These are phyloP conservation scores for Stachybotrys chartarum DNA, from an alignment of 2,329 filamentous ascomycete genomes.

Conservation along the genomic window DNA sequence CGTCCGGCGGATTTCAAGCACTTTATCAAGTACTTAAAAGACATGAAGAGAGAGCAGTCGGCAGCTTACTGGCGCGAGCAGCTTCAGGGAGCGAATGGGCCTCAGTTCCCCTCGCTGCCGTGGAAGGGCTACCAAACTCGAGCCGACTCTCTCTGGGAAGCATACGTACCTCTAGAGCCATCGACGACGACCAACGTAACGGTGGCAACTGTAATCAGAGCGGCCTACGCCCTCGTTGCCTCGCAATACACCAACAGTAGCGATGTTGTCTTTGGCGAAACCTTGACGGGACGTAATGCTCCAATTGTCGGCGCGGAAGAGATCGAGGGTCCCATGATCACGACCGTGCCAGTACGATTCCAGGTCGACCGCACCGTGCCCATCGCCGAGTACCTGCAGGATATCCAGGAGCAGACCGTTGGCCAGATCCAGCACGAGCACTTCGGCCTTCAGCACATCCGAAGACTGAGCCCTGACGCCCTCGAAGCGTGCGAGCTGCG, in stretches of 20 bases:
- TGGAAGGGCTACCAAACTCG: slow-evolving; percentile 39
- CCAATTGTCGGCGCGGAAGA: slow-evolving; percentile 40
- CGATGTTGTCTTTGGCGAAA: slow-evolving; percentile 53
- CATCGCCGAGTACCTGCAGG: slow-evolving; percentile 44
- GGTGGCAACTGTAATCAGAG: slow-evolving; percentile 48
- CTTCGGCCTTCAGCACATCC: slow-evolving; percentile 52
- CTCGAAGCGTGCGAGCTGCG: slow-evolving; percentile 49
- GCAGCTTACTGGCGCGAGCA: slow-evolving; percentile 40
- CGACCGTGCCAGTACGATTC: slow-evolving; percentile 50
- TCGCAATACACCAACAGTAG: slow-evolving; percentile 43
- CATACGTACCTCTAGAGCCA: slow-evolving; percentile 35
- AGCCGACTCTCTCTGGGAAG: slow-evolving; percentile 45
- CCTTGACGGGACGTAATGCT: slow-evolving; percentile 48
- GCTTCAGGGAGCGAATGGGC: slow-evolving; percentile 33
- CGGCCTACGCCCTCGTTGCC: slow-evolving; percentile 50
- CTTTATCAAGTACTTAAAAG: slow-evolving; percentile 40
- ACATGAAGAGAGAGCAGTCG: slow-evolving; percentile 29
- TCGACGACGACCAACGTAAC: slow-evolving; percentile 35
- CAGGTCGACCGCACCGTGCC: slow-evolving; percentile 31
- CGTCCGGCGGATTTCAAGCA: slow-evolving; percentile 37
- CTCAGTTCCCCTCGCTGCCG: slow-evolving; percentile 42
- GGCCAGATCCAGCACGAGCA: slow-evolving; percentile 59
- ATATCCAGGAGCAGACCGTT: slow-evolving; percentile 48
- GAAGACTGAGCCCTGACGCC: slow-evolving; percentile 46
- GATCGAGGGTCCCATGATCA: slow-evolving; percentile 55